Evolutionary conservation across 345 rosid species (phyloP), one percentile per base, ranked within the genome.

Genomic region (Fremontodendron californicum): DNA sequence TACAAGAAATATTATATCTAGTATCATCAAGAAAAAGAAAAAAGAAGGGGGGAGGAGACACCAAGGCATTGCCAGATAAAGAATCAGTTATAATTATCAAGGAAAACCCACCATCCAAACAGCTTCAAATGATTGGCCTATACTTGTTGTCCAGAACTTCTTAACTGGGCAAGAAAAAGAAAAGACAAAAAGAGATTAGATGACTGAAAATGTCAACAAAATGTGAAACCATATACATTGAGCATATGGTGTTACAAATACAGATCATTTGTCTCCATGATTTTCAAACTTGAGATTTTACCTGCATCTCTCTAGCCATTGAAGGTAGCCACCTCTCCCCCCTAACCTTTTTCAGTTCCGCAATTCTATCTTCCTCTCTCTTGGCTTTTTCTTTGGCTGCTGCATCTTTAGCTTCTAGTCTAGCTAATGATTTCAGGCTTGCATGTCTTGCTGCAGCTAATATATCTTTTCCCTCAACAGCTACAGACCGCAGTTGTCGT

Each of bases 261-360:
- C 43, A 40, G 18, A 48, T 63, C 7, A 62, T 21, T 31, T 46
- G 40, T 27, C 18, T 9, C 60, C 48, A 60, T 23, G n/a, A 37
- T n/a, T 69, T 57, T 58, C 58, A 69, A 57, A 72, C 68, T 72
- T 18, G 79, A 73, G 18, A 46, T 46, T 54, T 37, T 57, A 87
- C 86, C 86, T 81, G 84, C 92, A 88, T 83, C 43, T 82, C 83
- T 74, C 72, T 76, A 48, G 90, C 91, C 76, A 93, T 83, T n/a
- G 94, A 87, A 79, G 93, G 97, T 25, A 93, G 87, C 98, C 99
- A 96, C 81, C 87, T 87, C 81, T 92, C 94, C 43, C 98, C 97
- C 78, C 98, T 84, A n/a, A 84, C 58, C 76, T 75, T 86, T 84
- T 89, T 93, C 80, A 92, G 78, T 71, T 89, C 91, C 1, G 92